A percentile compares a stretch with the other conserved stretches of the same genome.
Conservation (phyloP, 495 filamentous ascomycete genomes). For the Bacidia rubella region DNA sequence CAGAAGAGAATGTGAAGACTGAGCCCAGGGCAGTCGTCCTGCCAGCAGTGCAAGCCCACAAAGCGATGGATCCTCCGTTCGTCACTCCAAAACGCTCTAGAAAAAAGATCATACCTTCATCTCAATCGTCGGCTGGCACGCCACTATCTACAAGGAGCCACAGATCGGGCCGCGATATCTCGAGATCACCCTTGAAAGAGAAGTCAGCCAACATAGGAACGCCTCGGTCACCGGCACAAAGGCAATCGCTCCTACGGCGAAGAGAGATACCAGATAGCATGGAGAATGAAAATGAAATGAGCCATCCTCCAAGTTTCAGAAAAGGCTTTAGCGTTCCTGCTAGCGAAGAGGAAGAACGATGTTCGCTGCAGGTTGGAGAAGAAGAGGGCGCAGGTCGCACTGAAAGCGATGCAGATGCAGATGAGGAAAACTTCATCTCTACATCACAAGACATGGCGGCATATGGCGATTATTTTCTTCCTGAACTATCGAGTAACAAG, state of each 20-base stretch:
- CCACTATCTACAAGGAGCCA: constrained; percentile 20
- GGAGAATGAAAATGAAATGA: constrained; percentile 13
- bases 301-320: background rate
- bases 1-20: background rate
- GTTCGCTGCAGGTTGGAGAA: background rate
- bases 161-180: background rate
- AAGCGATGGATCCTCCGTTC: constrained; percentile 9
- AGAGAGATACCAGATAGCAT: constrained; percentile 16
- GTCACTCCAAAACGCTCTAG: constrained; percentile 13
- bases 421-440: no score
- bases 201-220: constrained; percentile 14
- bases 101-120: constrained; percentile 24
- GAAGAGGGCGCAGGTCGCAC: background rate
- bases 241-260: constrained; percentile 3
- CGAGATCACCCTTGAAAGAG: constrained; percentile 21
- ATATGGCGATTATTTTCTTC: no score
- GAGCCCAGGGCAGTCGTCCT: background rate
- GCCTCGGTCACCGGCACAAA: background rate
- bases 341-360: background rate
- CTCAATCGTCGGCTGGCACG: constrained; percentile 26
- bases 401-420: no score
- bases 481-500: background rate
- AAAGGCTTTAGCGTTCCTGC: background rate
- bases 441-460: no score
- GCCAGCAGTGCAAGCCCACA: background rate